These are phyloP conservation scores for Phanerodontia chrysosporium DNA, from an alignment of 768 basidiomycete genomes.

Conservation along the genomic window DNA sequence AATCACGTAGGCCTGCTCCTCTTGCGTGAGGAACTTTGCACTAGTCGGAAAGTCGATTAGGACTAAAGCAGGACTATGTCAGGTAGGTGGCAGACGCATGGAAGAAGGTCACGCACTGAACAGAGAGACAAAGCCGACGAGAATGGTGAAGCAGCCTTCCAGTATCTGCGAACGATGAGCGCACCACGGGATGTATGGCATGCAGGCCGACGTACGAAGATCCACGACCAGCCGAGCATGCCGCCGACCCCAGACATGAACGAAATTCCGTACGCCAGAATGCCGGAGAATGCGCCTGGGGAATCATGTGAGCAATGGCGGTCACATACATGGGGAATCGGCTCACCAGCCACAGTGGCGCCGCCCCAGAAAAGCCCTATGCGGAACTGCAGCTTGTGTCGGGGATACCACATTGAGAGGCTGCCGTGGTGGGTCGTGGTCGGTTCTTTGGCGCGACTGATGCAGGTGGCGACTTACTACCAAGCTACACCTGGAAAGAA, in stretches of 20 bases:
- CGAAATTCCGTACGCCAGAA: constrained; percentile 33
- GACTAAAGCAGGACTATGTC: constrained; percentile 16
- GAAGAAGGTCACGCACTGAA: constrained; percentile 24
- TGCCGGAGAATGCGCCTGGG: constrained; percentile 24
- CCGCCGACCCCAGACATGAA: constrained; percentile 30
- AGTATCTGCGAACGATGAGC: constrained; percentile 31
- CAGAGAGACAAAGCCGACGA: constrained; percentile 49
- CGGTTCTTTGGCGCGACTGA: constrained; percentile 12
- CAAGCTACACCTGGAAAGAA: constrained; percentile 71
- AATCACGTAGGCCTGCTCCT: constrained; percentile 43
- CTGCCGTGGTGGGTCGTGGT: constrained; percentile 1
- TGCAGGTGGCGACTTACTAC: constrained; percentile 28
- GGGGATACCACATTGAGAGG: constrained; percentile 21
- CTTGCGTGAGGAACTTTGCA: constrained; percentile 55
- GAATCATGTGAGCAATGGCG: too few relatives aligned
- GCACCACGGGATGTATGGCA: neutral
- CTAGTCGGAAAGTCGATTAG: constrained; percentile 59
- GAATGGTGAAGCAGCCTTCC: constrained; percentile 59
- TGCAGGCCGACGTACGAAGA: constrained; percentile 18
- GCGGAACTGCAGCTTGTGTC: constrained; percentile 24
- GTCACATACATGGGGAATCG: neutral
- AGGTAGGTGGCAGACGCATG: too few relatives aligned
- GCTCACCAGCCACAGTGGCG: neutral
- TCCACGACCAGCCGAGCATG: constrained; percentile 30
- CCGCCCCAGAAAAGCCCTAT: constrained; percentile 24